Percentiles rank a stretch among this genome's conserved stretches.
These are phyloP conservation scores for Lactarius pseudohatsudake DNA, from an alignment of 768 basidiomycete genomes.

Conservation along the genomic window DNA sequence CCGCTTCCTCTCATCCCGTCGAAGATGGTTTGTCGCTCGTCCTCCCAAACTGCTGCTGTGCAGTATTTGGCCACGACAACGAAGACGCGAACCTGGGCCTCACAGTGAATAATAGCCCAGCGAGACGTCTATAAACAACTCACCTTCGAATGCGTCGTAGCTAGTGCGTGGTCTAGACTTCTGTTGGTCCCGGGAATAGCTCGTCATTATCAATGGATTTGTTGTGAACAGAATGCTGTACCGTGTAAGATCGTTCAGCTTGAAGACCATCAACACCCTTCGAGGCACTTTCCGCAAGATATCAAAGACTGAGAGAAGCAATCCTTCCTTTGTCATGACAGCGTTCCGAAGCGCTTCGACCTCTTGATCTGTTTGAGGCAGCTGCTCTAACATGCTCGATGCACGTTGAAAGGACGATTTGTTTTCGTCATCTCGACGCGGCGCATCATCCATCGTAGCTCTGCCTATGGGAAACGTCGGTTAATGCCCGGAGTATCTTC, in stretches of 20 bases:
- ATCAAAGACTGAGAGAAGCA: constrained; percentile 83
- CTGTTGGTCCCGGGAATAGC: constrained; percentile 39
- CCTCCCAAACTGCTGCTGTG: constrained; percentile 72
- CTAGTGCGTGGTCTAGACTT: constrained; percentile 79
- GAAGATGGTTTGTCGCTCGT: constrained; percentile 47
- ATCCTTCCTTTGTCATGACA: constrained; percentile 77
- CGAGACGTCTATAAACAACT: constrained; percentile 22
- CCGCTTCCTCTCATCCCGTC: constrained; percentile 49
- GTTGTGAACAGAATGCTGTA: constrained; percentile 33
- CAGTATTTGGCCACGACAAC: constrained; percentile 91
- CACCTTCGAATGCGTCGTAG: constrained; percentile 84
- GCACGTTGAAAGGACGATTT: constrained; percentile 53
- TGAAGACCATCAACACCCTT: constrained; percentile 79
- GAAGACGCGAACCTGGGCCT: constrained; percentile 75
- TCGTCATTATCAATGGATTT: neutral
- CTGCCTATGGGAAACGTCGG: constrained; percentile 43
- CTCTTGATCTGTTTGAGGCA: constrained; percentile 72
- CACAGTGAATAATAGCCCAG: constrained; percentile 12
- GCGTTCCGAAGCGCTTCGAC: constrained; percentile 80
- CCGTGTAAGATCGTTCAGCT: constrained; percentile 84
- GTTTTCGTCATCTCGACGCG: constrained; percentile 39
- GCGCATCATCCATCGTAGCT: constrained; percentile 66
- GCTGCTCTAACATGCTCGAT: constrained; percentile 73
- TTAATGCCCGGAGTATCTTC: constrained; percentile 1
- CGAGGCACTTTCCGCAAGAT: constrained; percentile 84